These are phyloP conservation scores for Chrysanthemum makinoi DNA, from an alignment of 129 eudicot species.

Conservation along the genomic window DNA sequence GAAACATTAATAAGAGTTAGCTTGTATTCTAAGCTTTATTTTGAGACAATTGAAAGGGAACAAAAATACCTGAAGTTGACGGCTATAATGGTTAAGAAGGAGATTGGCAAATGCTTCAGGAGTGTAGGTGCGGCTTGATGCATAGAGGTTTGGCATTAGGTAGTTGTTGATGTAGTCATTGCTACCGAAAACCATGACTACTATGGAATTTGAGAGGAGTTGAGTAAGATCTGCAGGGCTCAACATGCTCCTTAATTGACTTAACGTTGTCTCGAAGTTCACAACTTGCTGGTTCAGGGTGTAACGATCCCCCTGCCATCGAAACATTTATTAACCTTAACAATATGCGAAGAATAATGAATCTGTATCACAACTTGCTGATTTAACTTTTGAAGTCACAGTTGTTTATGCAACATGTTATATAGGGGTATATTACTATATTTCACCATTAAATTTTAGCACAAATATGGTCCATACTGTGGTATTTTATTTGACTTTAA, in stretches of 20 bases:
- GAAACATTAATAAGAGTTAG: neutral
- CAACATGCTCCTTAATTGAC: constrained; percentile 61
- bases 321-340: neutral
- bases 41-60: neutral
- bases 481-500: neutral
- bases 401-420: neutral
- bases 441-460: neutral
- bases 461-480: no score
- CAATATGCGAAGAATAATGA: neutral
- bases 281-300: constrained; percentile 71
- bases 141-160: constrained; percentile 63
- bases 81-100: constrained; percentile 70
- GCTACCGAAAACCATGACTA: constrained; percentile 76
- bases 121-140: constrained; percentile 55
- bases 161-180: constrained; percentile 97
- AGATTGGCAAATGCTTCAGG: constrained; percentile 72
- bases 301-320: constrained; percentile 67
- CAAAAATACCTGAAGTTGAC: constrained; percentile 55
- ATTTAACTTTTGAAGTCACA: constrained; percentile 14
- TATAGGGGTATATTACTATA: neutral
- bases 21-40: no score
- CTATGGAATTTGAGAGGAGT: constrained; percentile 55
- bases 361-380: no score
- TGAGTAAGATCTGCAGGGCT: constrained; percentile 37
- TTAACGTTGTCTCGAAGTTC: constrained; percentile 72